These are phyloP conservation scores for Metarhizium album DNA, from an alignment of 2,329 filamentous ascomycete species.

Conservation along the genomic window DNA sequence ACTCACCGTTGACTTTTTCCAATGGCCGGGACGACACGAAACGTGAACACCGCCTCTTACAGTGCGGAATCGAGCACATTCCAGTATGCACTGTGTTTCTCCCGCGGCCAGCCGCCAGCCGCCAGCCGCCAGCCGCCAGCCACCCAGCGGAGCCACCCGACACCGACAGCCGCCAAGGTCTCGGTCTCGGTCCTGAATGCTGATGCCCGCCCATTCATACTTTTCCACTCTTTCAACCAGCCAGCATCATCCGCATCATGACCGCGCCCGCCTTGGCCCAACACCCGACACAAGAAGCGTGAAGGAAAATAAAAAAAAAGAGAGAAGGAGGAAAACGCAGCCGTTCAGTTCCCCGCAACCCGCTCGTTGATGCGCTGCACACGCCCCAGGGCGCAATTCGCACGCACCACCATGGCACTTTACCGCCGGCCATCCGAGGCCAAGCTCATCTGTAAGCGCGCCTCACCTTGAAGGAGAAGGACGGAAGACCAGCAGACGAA, in stretches of 20 bases:
- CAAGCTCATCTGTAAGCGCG: constrained; percentile 38
- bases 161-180: background rate
- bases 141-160: background rate
- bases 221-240: background rate
- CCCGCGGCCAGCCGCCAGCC: background rate
- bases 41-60: too few species aligned
- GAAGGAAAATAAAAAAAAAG: background rate
- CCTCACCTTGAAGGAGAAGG: background rate
- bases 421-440: constrained; percentile 18
- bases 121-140: background rate
- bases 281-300: background rate
- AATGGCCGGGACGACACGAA: too few species aligned
- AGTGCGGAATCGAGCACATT: too few species aligned
- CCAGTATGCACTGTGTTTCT: background rate
- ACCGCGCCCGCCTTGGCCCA: background rate
- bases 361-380: constrained; percentile 13
- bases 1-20: too few species aligned
- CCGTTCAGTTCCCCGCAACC: background rate
- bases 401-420: constrained; percentile 32
- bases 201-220: too few species aligned
- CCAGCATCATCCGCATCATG: background rate
- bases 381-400: constrained; percentile 10
- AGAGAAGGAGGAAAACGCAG: too few species aligned
- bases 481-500: background rate
- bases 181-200: too few species aligned